Percentiles rank a stretch among this genome's conserved stretches.
phyloP scores from a whole-genome alignment of 1,284 basidiomycete genomes.

The Boletellus sp. region DNA sequence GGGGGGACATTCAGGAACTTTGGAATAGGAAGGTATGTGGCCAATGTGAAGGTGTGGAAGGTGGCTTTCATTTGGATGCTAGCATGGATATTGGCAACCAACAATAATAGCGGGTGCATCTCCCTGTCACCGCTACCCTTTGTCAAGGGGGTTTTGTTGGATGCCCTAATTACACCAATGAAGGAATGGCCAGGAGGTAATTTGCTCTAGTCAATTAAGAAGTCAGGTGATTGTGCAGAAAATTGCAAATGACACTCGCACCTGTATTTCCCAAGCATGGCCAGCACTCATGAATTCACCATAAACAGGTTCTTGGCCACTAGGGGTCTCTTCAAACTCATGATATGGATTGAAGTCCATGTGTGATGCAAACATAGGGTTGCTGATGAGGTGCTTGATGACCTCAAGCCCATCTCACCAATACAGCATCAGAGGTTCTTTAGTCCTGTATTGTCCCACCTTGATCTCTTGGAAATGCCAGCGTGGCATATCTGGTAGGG shows the following conservation, averaged over 20 bases:
- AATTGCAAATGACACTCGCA: too few species aligned
- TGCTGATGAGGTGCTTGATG: neutral
- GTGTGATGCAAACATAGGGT: neutral
- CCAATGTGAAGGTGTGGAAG: constrained; percentile 7
- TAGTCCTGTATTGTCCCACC: neutral
- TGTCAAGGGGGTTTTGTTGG: constrained; percentile 9
- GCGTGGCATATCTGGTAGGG: constrained; percentile 1
- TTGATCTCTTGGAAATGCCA: constrained; percentile 6
- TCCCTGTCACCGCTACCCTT: neutral
- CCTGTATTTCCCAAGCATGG: constrained; percentile 11
- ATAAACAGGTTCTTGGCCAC: neutral
- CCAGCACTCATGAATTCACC: constrained; percentile 13
- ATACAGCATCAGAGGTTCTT: neutral
- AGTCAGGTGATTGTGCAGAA: too few species aligned
- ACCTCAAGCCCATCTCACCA: constrained; percentile 6
- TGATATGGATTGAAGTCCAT: neutral
- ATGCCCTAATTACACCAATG: constrained; percentile 14
- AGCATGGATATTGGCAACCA: constrained; percentile 12
- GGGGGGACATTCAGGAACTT: constrained; percentile 9
- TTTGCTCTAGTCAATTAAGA: too few species aligned
- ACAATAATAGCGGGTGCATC: constrained; percentile 15
- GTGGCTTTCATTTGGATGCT: constrained; percentile 8
- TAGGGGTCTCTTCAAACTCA: neutral
- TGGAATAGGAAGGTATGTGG: constrained; percentile 7
- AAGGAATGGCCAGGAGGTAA: too few species aligned